A percentile compares a stretch with the other conserved stretches of the same genome.
Evolutionary conservation across 2,329 filamentous ascomycete genomes (phyloP).

Genomic region (Lachnellula hyalina): DNA sequence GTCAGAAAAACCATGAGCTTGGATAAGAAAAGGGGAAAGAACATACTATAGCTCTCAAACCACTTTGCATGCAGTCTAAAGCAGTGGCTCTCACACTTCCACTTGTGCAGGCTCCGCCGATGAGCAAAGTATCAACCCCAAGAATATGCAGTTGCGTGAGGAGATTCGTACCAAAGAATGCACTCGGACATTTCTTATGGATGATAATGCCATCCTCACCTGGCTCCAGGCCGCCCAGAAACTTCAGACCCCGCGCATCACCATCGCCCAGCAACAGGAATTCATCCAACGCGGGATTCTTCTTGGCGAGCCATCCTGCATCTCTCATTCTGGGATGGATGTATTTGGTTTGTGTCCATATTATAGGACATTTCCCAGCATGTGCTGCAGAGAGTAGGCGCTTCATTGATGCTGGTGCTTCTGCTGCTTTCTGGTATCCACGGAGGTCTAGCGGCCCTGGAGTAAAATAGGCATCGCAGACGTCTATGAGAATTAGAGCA

Average conservation of each 20-base stretch:
- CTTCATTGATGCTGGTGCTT: conserved; percentile 34
- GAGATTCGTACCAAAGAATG: conserved; percentile 41
- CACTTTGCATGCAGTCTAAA: conserved; percentile 39
- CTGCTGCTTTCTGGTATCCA: conserved; percentile 33
- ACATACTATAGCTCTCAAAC: conserved; percentile 33
- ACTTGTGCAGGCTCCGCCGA: conserved; percentile 43
- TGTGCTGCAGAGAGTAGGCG: conserved; percentile 38
- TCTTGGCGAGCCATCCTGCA: conserved; percentile 39
- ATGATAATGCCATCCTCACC: conserved; percentile 32
- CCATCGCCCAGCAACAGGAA: conserved; percentile 36
- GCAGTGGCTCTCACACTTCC: conserved; percentile 41
- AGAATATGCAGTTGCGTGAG: conserved; percentile 34
- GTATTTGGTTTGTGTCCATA: conserved; percentile 42
- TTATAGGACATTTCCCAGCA: conserved; percentile 33
- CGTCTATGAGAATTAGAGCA: conserved; percentile 41
- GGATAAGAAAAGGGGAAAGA: too few species aligned
- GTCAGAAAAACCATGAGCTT: too few species aligned
- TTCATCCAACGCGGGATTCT: conserved; percentile 36
- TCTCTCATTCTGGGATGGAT: conserved; percentile 40
- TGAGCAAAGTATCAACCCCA: conserved; percentile 38
- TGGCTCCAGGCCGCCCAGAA: conserved; percentile 37
- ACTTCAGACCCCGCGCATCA: conserved; percentile 32
- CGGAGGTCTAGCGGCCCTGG: conserved; percentile 35
- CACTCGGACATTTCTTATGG: conserved; percentile 39
- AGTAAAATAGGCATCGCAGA: conserved; percentile 42